phyloP scores from a whole-genome alignment of 768 basidiomycete genomes.

The Auricularia auricula-judae region DNA sequence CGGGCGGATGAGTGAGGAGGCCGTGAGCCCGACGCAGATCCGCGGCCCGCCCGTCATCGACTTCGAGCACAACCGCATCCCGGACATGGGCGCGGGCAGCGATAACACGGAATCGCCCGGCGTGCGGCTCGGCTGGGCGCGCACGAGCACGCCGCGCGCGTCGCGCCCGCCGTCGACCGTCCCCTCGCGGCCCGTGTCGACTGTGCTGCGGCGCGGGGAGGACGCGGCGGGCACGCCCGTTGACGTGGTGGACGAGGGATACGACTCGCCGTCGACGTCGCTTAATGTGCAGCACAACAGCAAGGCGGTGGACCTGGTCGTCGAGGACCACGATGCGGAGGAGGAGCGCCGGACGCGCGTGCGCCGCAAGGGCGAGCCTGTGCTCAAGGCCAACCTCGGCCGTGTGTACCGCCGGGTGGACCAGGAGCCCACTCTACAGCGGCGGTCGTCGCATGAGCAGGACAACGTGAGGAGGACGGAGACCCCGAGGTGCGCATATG shows the following conservation, averaged over 20 bases:
- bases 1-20: neutral
- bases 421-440: neutral
- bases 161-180: neutral
- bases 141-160: slow-evolving; percentile 1
- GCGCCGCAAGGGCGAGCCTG: slow-evolving; percentile 53
- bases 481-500: neutral
- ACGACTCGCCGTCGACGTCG: neutral
- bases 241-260: neutral
- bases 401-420: neutral
- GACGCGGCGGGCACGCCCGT: neutral
- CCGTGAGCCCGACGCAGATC: slow-evolving; percentile 7
- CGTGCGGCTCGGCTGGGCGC: slow-evolving; percentile 38
- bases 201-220: neutral
- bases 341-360: slow-evolving; percentile 43
- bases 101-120: slow-evolving; percentile 15
- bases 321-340: slow-evolving; percentile 52
- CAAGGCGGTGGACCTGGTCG: slow-evolving; percentile 80
- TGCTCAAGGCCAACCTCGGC: neutral
- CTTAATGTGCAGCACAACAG: slow-evolving; percentile 17
- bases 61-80: slow-evolving; percentile 31
- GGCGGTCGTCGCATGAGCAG: neutral
- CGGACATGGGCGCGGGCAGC: slow-evolving; percentile 13
- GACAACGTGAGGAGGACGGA: neutral
- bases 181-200: neutral
- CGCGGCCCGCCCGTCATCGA: slow-evolving; percentile 30